Conservation (phyloP, 2,329 filamentous ascomycete species). For the Verticillium zaregamsianum region DNA sequence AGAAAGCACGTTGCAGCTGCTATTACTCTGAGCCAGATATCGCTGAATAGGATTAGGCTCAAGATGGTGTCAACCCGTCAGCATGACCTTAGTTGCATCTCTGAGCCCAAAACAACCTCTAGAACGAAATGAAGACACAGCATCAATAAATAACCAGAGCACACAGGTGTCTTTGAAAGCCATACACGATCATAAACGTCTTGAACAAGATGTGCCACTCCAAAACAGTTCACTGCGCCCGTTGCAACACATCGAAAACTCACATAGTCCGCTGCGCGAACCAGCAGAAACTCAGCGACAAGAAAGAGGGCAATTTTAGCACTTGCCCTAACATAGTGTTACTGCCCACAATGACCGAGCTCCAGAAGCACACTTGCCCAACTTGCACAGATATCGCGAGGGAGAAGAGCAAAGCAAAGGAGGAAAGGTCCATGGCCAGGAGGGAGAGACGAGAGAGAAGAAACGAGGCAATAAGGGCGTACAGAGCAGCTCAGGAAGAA, state of each 20-base stretch:
- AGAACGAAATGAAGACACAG: too few relatives aligned
- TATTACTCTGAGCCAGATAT: too few relatives aligned
- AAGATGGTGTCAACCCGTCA: too few relatives aligned
- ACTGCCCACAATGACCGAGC: not conserved
- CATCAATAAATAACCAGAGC: too few relatives aligned
- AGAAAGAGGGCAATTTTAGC: conserved; percentile 14
- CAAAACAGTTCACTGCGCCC: not conserved
- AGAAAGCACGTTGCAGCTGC: too few relatives aligned
- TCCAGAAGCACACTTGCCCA: not conserved
- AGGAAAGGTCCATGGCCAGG: conserved; percentile 8
- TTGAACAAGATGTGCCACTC: not conserved
- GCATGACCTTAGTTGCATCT: too few relatives aligned
- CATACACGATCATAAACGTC: not conserved
- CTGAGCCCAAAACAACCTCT: too few relatives aligned
- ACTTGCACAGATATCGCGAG: not conserved
- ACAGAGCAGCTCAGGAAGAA: not conserved
- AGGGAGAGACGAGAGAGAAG: conserved; percentile 6
- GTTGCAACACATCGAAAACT: not conserved
- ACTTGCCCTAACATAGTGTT: conserved; percentile 7
- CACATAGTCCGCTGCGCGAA: not conserved
- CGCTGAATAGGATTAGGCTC: too few relatives aligned
- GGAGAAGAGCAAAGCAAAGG: not conserved
- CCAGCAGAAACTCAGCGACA: not conserved
- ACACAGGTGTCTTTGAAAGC: too few relatives aligned
- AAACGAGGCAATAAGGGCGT: not conserved